Evolutionary conservation across 2,329 filamentous ascomycete genomes (phyloP), one percentile per base, ranked within the genome.

Genomic region (Alternaria brassicicola): DNA sequence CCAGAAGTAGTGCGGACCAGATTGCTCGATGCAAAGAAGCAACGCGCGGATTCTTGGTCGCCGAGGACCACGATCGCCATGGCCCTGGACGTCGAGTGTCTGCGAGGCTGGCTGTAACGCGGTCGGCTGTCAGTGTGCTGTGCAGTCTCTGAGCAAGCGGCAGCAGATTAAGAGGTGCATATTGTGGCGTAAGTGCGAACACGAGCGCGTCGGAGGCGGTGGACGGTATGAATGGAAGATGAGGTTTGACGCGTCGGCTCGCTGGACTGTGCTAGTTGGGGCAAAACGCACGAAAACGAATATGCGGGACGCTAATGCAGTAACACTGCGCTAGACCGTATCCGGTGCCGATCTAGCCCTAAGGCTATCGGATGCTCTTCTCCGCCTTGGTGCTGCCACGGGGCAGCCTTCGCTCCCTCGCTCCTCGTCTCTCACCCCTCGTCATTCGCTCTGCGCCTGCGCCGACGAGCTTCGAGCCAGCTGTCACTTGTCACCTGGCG

Each of bases 141-240:
- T 52, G 19, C 46, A 43, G 21, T n/a, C 23, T 21, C 43, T 38
- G 17, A 9, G 28, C 26, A 55, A 46, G 30, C 13, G 31, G 42
- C 52, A 35, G 52, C 43, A 25, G 46, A 42, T 56, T 13, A 64
- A 28, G 58, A 38, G 23, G 38, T 48, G 26, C 50, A 66, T 58
- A 61, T 61, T 65, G 64, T 65, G 64, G 64, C 64, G 54, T 56
- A 52, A 19, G 25, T 35, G 30, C 60, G 21, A 60, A 45, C 28
- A 63, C 48, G 23, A 23, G 45, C 49, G 23, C 28, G 55, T 54
- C 57, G 47, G 57, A 50, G 30, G 47, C 36, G 21, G 38, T 48
- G 42, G 36, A 21, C 35, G 50, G 35, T 12, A 10, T 17, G 50
- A 17, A 39, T 10, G 31, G 39, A 19, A 39, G 31, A 36, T 48